phyloP scores from a whole-genome alignment of 2,329 filamentous ascomycete genomes.

The Rhynchosporium agropyri region DNA sequence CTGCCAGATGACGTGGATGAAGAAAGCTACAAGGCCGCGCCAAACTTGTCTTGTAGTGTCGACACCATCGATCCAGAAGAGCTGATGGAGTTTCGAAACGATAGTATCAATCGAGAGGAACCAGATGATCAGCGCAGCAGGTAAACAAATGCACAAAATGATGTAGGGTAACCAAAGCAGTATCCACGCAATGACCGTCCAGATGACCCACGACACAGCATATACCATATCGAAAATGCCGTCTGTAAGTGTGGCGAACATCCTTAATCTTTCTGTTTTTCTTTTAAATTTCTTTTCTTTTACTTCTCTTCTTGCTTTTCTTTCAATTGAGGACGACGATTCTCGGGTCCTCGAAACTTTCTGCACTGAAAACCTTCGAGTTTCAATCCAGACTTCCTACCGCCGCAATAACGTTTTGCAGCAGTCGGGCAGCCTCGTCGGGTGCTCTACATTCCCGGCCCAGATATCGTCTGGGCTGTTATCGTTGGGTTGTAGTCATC shows the following conservation, averaged over 20 bases:
- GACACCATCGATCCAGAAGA: background rate
- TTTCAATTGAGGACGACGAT: background rate
- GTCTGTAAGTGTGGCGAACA: background rate
- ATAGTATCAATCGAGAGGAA: background rate
- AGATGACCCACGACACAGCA: background rate
- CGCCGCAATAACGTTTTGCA: slow-evolving; percentile 6
- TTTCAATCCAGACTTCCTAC: slow-evolving; percentile 7
- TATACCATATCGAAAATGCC: background rate
- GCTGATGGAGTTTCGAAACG: background rate
- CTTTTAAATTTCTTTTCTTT: background rate
- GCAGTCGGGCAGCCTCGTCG: background rate
- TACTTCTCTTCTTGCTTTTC: background rate
- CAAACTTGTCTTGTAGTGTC: background rate
- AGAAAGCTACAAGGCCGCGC: background rate
- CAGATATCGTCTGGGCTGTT: slow-evolving; percentile 8
- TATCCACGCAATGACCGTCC: background rate
- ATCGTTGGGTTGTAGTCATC: background rate
- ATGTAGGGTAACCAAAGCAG: background rate
- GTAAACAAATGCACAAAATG: background rate
- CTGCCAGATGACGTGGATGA: background rate
- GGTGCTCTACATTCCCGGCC: background rate
- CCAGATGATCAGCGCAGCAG: background rate
- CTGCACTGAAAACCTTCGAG: background rate
- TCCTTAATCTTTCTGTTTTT: background rate
- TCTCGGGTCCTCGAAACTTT: background rate